These are phyloP conservation scores for Acacia crassicarpa DNA, from an alignment of 306 rosid genomes.

Conservation along the genomic window DNA sequence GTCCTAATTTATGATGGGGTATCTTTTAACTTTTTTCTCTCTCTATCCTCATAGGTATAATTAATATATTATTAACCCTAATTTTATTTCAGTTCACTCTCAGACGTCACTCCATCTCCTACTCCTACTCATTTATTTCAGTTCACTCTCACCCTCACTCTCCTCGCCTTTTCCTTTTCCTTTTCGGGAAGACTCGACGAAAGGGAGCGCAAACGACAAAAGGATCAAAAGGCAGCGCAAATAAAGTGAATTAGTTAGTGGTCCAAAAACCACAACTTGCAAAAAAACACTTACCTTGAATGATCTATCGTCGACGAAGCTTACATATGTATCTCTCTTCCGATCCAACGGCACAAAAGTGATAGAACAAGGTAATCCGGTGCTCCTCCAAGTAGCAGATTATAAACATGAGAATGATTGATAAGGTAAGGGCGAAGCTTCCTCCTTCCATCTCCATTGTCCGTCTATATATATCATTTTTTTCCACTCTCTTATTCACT, in stretches of 20 bases:
- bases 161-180: neutral
- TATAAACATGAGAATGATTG: slow-evolving; percentile 1
- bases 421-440: slow-evolving; percentile 36
- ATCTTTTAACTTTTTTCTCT: too few species aligned
- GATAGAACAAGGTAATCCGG: neutral
- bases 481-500: slow-evolving; percentile 34
- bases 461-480: slow-evolving; percentile 24
- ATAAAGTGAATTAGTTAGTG: neutral
- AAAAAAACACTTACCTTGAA: neutral
- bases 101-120: too few species aligned
- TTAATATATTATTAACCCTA: too few species aligned
- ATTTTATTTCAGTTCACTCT: too few species aligned
- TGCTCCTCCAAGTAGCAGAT: slow-evolving; percentile 13
- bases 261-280: neutral
- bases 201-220: neutral
- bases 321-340: neutral
- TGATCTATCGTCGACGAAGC: neutral
- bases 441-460: slow-evolving; percentile 6
- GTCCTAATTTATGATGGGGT: too few species aligned
- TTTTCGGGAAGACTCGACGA: neutral
- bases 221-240: neutral
- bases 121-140: too few species aligned
- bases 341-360: neutral
- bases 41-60: too few species aligned
- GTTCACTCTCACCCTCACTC: neutral